Evolutionary conservation across 1,284 basidiomycete species (phyloP), one percentile per base, ranked within the genome.

Genomic region (Rhodotorula mucilaginosa): DNA sequence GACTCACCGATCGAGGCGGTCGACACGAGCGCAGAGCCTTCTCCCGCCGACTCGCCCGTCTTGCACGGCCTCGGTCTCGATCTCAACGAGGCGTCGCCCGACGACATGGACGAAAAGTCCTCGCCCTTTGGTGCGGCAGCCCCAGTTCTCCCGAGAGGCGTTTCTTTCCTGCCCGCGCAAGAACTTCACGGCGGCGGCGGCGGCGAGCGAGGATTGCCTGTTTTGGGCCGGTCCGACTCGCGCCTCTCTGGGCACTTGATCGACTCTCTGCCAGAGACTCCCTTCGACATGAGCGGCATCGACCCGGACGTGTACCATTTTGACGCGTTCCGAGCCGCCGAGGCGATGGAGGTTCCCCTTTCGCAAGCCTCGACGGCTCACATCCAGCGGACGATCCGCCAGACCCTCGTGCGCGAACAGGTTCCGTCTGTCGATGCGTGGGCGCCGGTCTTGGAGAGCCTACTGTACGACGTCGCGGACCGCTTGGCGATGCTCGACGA

Each of bases 351-450:
- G 44, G 65, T 75, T 26, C 74, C 64, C 26, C 52, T 78, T 3
- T 72, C 74, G 12, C 39, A 46, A 1, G 48, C 71, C 4, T 65
- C 68, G n/a, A 60, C 68, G 13, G 47, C 39, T 5, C 70, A 76
- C 58, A 61, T 72, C 19, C 65, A 65, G 4, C 71, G 58, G 46
- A 74, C 97, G 90, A 84, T 98, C 23, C 86, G 88, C 15, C 95
- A 98, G 73, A 80, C 80, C 2, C 81, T 85, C 48, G 77, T 82
- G 86, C 92, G 82, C 52, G 90, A 85, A 77, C 82, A 86, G 58
- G 89, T 97, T 26, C 88, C 91, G 1, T 88, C 92, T 71, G 81
- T 90, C 39, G 85, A 84, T 63, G 88, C 92, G 76, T 98, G 94
- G 94, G 91, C 94, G 79, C 87, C 89, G 67, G 89, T 88, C 0